Evolutionary conservation across 371 early-diverging fungal genomes (phyloP).

Genomic region (Rhizopus delemar): DNA sequence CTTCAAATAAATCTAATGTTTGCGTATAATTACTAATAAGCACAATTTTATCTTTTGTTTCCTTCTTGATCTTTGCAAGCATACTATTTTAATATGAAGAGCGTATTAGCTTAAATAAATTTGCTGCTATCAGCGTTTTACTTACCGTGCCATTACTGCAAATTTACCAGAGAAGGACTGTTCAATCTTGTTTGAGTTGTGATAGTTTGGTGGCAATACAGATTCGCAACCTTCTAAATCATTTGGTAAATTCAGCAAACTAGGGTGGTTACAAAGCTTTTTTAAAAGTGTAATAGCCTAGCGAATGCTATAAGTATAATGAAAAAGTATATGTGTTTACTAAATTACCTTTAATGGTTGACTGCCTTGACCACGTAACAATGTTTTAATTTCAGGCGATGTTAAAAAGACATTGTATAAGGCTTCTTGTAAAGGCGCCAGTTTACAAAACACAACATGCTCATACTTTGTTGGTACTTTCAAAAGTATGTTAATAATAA

Average conservation of each 20-base stretch:
- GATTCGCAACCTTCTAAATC: constrained; percentile 71
- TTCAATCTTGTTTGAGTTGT: constrained; percentile 48
- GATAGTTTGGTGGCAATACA: constrained; percentile 54
- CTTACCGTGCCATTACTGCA: constrained; percentile 72
- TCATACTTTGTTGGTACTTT: constrained; percentile 89
- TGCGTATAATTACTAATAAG: constrained; percentile 97
- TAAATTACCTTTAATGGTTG: constrained; percentile 67
- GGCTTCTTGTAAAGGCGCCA: constrained; percentile 75
- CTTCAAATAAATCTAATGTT: constrained; percentile 93
- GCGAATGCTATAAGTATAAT: not conserved
- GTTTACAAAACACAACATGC: constrained; percentile 93
- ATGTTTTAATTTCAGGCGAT: constrained; percentile 75
- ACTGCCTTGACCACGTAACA: constrained; percentile 63
- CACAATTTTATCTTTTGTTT: constrained; percentile 91
- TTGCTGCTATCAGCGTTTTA: not conserved
- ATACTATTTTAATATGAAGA: constrained; percentile 37
- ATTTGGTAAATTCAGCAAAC: constrained; percentile 69
- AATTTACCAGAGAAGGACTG: constrained; percentile 89
- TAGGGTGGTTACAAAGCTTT: constrained; percentile 95
- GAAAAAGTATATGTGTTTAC: not conserved
- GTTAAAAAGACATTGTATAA: constrained; percentile 81
- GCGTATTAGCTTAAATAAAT: constrained; percentile 35
- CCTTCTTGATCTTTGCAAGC: constrained; percentile 69
- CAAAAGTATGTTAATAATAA: constrained; percentile 32
- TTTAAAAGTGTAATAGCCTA: constrained; percentile 88